Percentiles rank a stretch among this genome's conserved stretches.
Conservation (phyloP, 2,329 filamentous ascomycete species). For the Arthrobotrys megalospora region DNA sequence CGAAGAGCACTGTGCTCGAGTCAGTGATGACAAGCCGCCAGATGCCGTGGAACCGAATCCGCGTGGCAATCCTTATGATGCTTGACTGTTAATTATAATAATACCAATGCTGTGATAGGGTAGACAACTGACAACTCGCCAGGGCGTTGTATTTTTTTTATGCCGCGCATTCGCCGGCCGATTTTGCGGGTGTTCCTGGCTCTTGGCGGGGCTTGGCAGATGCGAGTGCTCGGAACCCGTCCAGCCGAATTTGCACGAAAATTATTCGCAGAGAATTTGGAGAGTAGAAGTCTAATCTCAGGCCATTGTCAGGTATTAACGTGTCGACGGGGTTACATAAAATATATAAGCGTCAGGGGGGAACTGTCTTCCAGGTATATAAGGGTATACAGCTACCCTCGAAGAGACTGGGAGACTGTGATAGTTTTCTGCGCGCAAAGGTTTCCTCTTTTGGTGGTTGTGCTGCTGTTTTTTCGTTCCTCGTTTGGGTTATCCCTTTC, state of each 20-base stretch:
- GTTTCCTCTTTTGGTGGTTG: conserved; percentile 10
- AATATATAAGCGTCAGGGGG: not conserved
- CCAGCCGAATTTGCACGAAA: conserved; percentile 12
- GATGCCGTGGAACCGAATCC: not conserved
- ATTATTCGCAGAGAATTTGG: not conserved
- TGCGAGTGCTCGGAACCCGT: conserved; percentile 26
- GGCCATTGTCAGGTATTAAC: conserved; percentile 37
- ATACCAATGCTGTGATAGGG: too few species aligned
- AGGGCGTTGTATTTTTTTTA: not conserved
- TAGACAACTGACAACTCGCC: too few species aligned
- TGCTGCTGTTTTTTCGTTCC: not conserved
- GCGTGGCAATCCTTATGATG: too few species aligned
- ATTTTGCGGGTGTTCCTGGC: conserved; percentile 34
- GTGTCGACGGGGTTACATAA: not conserved
- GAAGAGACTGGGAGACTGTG: not conserved
- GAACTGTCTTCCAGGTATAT: too few species aligned
- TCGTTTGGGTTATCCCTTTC: conserved; percentile 41
- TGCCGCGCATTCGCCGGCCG: conserved; percentile 45
- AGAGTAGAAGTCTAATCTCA: conserved; percentile 16
- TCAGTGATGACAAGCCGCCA: conserved; percentile 2
- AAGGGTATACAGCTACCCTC: too few species aligned
- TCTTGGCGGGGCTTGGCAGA: conserved; percentile 28
- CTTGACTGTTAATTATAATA: too few species aligned
- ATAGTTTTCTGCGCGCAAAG: not conserved
- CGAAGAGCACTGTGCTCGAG: not conserved